Evolutionary conservation across 1,284 basidiomycete genomes (phyloP), one percentile per base, ranked within the genome.

Genomic region (Entoloma clypeatum): DNA sequence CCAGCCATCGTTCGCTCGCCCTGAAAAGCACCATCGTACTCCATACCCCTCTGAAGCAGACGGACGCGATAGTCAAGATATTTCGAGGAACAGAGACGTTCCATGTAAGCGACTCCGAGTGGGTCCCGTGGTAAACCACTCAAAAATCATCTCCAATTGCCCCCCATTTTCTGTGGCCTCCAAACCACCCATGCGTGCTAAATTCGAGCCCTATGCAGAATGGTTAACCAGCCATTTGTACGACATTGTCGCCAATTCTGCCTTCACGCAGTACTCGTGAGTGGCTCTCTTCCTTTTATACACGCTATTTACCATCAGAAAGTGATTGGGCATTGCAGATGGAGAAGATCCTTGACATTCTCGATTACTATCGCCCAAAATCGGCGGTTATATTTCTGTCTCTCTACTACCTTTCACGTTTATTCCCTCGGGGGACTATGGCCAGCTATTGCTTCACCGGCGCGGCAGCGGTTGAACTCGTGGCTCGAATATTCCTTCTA

Each of bases 391-490:
- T 53, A 1, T 52, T 79, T 40, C 62, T 76, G 21, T 68, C 72
- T 5, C 50, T 79, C 5, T 77, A 69, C 68, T 74, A 71, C 52
- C 64, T 78, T 39, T 52, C 55, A 23, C 59, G 60, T 21, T 60
- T 71, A 13, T 53, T 60, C 22, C 57, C 56, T 5, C 26, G 38
- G 7, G 54, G 53, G 13, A 42, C 59, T 19, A 28, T 62, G 17
- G 40, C 43, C 17, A 16, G 33, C 10, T 36, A 38, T 25, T 40
- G 46, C 22, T 34, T 53, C 22, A 30, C 39, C 30, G 33, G 34
- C 11, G 23, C 41, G 22, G 45, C 61, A 30, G 54, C 59, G 13
- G 60, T 65, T 35, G 59, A 62, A 8, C 57, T 65, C 19, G 59
- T 72, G 43, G 56, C 63, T 33, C 57, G 61, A 26, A 47, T 60